Base-by-base conservation (phyloP, 306 rosid genomes). In the Inga laurina region DNA sequence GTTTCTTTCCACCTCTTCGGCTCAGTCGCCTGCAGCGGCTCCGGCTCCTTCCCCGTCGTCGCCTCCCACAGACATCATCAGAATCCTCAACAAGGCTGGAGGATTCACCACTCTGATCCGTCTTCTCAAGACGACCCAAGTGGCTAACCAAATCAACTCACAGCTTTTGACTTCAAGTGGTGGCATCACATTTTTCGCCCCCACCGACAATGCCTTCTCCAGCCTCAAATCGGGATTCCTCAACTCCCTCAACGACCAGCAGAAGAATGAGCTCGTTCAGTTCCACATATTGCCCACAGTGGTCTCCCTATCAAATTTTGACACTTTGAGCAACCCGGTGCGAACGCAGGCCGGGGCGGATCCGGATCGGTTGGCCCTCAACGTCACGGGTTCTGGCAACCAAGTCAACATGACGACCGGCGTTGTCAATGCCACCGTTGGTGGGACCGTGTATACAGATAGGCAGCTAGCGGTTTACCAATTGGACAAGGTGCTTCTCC, bases 341-440 rank as follows among this genome's bases (percentile, higher is more conserved):
- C 79, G 93, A 49, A 93, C 97, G 16, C 95, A 93, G 37, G 97
- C 95, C 0, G 94, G 97, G 21, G 91, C 81, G 7, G 71, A 86
- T 21, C 78, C 90, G 6, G 90, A 89, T 21, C 83, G 92, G 77
- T 80, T 84, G 77, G 93, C 93, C 18, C 78, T 93, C 19, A 91
- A 93, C 49, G 83, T 93, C 4, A 91, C 95, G 13, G 86, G 93
- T 51, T 80, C 90, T 0, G 93, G 95, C 32, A 93, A 86, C 79
- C 86, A 85, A 61, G 95, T 93, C 13, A 93, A 93, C 80, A 72
- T 89, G 37, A 84, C 93, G 7, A 88, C 88, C 3, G 95, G 97
- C 1, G 84, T 93, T 61, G 93, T 90, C 30, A 93, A 93, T 45
- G 86, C 87, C 8, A 87, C 92, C 0, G 24, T 93, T 12, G 90